Evolutionary conservation across 148 eudicot genomes (phyloP), one percentile per base, ranked within the genome.

Genomic region (Polygonum aviculare): DNA sequence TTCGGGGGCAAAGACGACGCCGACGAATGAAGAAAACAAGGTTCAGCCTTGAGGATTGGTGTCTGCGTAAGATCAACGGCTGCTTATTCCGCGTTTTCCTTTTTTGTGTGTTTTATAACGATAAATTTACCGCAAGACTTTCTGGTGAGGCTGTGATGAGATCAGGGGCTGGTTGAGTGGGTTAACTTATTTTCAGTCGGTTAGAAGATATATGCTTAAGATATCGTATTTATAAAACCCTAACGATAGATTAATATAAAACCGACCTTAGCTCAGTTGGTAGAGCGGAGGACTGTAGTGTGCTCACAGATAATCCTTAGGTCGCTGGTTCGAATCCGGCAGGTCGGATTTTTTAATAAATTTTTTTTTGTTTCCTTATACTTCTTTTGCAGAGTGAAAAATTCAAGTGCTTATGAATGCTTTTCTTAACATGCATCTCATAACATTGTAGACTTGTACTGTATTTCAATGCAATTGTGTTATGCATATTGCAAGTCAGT

Each of bases 251-350:
- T 7, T 44, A 7, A 44, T 1, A 0, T 1, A 0, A 9, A 63
- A 63, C 70, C 70, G 70, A 63, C 70, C 70, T 62, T 71, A 62
- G 76, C 70, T 63, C 70, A 63, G 70, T 63, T 63, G 70, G 70
- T 63, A 63, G 70, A 63, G 70, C 70, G 70, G 70, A 63, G 70
- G 70, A 63, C 70, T 63, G 70, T 63, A 63, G 70, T 63, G 70
- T 9, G 70, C 4, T 63, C 70, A 63, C 70, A 63, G 70, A 0
- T 63, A 63, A 63, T 54, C 60, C 60, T 54, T 54, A 54, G 60
- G 60, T 54, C 60, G 7, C 60, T 54, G 60, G 60, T 54, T 54
- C 26, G 60, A 54, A 54, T 54, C 60, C 60, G 60, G 60, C 7
- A 54, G 60, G 60, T 54, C 60, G 60, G 60, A 54, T n/a, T 54